A percentile compares a stretch with the other conserved stretches of the same genome.
phyloP scores from a whole-genome alignment of 208 protist species.

The Novymonas esmeraldas region DNA sequence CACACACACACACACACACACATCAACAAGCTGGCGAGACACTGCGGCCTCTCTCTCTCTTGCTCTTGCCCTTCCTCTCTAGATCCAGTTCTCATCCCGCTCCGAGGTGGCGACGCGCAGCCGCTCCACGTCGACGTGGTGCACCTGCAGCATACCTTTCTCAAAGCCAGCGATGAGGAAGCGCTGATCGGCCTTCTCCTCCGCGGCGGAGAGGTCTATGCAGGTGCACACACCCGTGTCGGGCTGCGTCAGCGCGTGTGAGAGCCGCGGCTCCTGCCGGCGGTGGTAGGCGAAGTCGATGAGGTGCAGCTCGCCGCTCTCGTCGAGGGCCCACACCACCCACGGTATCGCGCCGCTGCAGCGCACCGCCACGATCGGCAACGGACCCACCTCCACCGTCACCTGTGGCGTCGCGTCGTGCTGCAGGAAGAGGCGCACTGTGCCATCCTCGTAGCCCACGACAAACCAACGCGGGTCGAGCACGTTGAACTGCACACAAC shows the following conservation, averaged over 20 bases:
- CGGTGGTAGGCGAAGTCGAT: slow-evolving; percentile 62
- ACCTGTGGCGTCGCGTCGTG: slow-evolving; percentile 61
- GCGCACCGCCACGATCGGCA: slow-evolving; percentile 54
- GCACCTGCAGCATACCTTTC: slow-evolving; percentile 75
- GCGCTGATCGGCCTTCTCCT: slow-evolving; percentile 48
- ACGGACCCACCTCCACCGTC: slow-evolving; percentile 50
- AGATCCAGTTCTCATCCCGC: slow-evolving; percentile 74
- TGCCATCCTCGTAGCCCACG: slow-evolving; percentile 83
- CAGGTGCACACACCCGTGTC: slow-evolving; percentile 68
- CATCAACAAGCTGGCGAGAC: neutral
- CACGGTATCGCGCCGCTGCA: slow-evolving; percentile 55
- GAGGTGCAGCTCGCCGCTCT: slow-evolving; percentile 64
- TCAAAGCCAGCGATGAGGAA: slow-evolving; percentile 74
- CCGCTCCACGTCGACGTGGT: slow-evolving; percentile 51
- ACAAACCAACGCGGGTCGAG: slow-evolving; percentile 71
- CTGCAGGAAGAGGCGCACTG: slow-evolving; percentile 65
- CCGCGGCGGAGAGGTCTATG: slow-evolving; percentile 59
- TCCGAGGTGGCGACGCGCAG: slow-evolving; percentile 47
- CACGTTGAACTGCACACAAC: slow-evolving; percentile 61
- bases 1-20: slow-evolving; percentile 7
- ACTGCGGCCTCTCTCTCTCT: neutral
- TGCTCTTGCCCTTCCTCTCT: neutral
- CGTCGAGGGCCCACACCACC: slow-evolving; percentile 75
- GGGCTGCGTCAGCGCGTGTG: slow-evolving; percentile 47
- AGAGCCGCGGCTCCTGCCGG: slow-evolving; percentile 58